Base-by-base conservation (phyloP, 2,329 filamentous ascomycete species). In the Verticillium nubilum region DNA sequence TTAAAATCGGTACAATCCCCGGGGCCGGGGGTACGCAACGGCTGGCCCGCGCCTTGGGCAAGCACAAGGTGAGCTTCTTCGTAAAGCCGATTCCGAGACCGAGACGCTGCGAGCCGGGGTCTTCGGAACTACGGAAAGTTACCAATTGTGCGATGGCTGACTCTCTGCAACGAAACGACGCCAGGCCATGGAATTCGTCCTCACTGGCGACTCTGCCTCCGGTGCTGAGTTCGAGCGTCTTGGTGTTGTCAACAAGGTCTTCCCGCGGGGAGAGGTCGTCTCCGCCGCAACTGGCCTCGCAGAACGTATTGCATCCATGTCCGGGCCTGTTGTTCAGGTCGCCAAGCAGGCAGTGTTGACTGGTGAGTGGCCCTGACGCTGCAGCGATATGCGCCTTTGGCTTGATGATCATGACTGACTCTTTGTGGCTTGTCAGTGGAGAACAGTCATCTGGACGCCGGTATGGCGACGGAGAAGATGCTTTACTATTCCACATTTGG, bases 161-260 rank as follows among this genome's bases (percentile, higher is more conserved):
- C 42, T 12, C n/a, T 50, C 9, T 9, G n/a, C 5, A n/a, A 19
- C 6, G 31, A 12, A 19, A 10, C 19, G 42, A 6, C 50, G 25
- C 4, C 57, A 77, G 66, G 78, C 78, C 28, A 80, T 80, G 77
- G 76, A 79, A 56, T 66, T 72, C 17, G 76, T 80, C 47, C 70
- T 80, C 25, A 78, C 76, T 2, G 76, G 78, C 13, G 70, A 70
- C 58, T 66, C 73, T 17, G 68, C 69, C 15, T 70, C 69, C 25
- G 74, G 72, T 23, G 61, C 58, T 6, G 74, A 78, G 52, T 70
- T 77, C 61, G 70, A 75, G 52, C 70, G 71, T n/a, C 69, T 69
- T 50, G 76, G 76, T 6, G 67, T 79, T 4, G 73, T 78, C 52
- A 75, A 73, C 60, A 71, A 69, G 61, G 68, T 70, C 4, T 73